Base-by-base conservation (phyloP, 2,329 filamentous ascomycete genomes). In the Fusarium circinatum region DNA sequence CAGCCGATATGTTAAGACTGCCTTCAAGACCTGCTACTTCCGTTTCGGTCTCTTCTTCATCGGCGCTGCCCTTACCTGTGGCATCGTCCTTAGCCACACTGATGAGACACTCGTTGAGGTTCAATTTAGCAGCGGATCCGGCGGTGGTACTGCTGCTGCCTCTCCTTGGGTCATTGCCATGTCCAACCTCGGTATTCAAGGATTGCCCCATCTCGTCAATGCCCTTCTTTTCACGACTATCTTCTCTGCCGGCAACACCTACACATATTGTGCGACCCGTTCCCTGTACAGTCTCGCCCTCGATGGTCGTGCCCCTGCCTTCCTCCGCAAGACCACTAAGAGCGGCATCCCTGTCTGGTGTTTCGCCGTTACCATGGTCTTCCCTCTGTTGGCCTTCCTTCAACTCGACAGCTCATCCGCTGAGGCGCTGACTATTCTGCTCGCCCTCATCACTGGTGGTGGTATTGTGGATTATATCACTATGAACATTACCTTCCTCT, bases 11-110 rank as follows among this genome's bases (percentile, higher is more conserved):
- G 88, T 95, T 79, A 92, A 92, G 2, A 89, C 87, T 62, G 92
- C 93, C 3, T 94, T 89, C 80, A 93, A 93, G 70, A 89, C 90
- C n/a, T 91, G 93, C 13, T 94, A 94, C 82, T 93, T 92, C 80
- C 90, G 93, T 56, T 85, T 95, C 48, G 90, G 90, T 1, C 84
- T 89, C 3, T 94, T 95, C 82, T 94, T 94, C 81, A 88, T 93
- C 48, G 86, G 93, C 7, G 92, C 45, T 44, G 70, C 74, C 3
- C 5, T 75, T 5, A 71, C 71, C 12, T 70, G 65, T n/a, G 74
- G 74, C 18, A 56, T 75, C 20, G 70, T 57, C 1, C 58, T 76
- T 13, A 42, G 34, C 48, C 65, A 62, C 13, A 55, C 30, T 14
- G 71, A 75, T 18, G 34, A 47, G 3, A 76, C 51, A 7, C 70